Evolutionary conservation across 495 filamentous ascomycete species (phyloP).

Genomic region (Xylaria intraflava): DNA sequence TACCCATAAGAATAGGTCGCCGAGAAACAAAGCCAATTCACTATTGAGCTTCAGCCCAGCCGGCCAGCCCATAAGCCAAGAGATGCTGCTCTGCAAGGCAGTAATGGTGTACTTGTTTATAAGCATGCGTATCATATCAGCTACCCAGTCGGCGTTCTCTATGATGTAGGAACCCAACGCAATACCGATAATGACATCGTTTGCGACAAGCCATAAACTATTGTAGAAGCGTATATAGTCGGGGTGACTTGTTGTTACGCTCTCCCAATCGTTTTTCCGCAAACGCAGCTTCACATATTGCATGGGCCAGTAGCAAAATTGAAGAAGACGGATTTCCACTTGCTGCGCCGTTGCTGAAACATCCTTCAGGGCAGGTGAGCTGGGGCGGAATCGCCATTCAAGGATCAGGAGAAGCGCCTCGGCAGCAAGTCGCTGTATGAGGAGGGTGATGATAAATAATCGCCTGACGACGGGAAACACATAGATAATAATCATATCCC

Average conservation of each 20-base stretch:
- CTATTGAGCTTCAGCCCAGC: constrained; percentile 96
- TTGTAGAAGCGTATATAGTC: constrained; percentile 99
- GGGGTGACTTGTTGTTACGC: constrained; percentile 88
- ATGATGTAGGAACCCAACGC: constrained; percentile 95
- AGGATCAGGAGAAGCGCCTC: constrained; percentile 73
- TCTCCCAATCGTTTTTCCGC: constrained; percentile 89
- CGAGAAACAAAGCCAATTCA: constrained; percentile 87
- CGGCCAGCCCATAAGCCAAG: constrained; percentile 96
- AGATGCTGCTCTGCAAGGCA: constrained; percentile 81
- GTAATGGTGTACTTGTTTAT: constrained; percentile 80
- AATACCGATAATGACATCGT: constrained; percentile 98
- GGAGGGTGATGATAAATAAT: constrained; percentile 66
- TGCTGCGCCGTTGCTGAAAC: constrained; percentile 97
- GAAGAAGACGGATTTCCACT: constrained; percentile 92
- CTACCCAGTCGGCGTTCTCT: constrained; percentile 83
- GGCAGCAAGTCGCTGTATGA: constrained; percentile 74
- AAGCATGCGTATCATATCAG: constrained; percentile 69
- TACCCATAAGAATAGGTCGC: constrained; percentile 94
- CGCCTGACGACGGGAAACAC: constrained; percentile 69
- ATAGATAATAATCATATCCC: constrained; percentile 67
- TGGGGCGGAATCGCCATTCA: constrained; percentile 79
- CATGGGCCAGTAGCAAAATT: constrained; percentile 98
- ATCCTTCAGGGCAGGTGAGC: constrained; percentile 84
- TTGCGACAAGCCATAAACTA: constrained; percentile 96
- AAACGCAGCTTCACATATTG: constrained; percentile 88